Percentiles rank a stretch among this genome's conserved stretches.
phyloP scores from a whole-genome alignment of 179 eudicot species.

The Actinidia chinensis region DNA sequence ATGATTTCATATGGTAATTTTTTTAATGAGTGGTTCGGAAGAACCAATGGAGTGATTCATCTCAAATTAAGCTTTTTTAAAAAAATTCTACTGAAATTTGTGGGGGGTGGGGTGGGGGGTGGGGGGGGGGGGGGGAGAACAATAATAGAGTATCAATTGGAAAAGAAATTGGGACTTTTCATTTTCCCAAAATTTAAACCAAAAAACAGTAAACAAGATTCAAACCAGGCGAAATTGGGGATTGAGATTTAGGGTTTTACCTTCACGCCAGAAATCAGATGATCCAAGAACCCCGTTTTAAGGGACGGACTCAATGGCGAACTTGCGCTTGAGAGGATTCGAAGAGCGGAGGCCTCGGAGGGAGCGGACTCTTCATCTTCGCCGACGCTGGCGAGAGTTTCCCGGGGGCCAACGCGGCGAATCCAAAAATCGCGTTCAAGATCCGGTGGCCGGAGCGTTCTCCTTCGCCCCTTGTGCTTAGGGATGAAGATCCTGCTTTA shows the following conservation, averaged over 20 bases:
- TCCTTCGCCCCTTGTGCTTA: slow-evolving; percentile 57
- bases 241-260: slow-evolving; percentile 17
- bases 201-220: not conserved
- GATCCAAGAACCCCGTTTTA: slow-evolving; percentile 31
- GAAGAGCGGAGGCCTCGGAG: slow-evolving; percentile 69
- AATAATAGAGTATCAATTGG: too few species aligned
- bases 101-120: too few species aligned
- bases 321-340: slow-evolving; percentile 72
- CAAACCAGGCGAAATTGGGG: not conserved
- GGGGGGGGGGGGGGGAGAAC: too few species aligned
- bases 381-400: slow-evolving; percentile 38
- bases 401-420: slow-evolving; percentile 26
- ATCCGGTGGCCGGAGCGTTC: slow-evolving; percentile 41
- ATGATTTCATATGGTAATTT: too few species aligned
- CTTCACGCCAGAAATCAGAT: slow-evolving; percentile 56
- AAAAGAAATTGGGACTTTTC: too few species aligned
- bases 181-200: not conserved
- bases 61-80: too few species aligned
- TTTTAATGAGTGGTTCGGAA: too few species aligned
- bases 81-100: too few species aligned
- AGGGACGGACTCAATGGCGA: slow-evolving; percentile 39
- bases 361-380: slow-evolving; percentile 60
- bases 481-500: slow-evolving; percentile 29
- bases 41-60: too few species aligned
- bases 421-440: slow-evolving; percentile 30